A percentile compares a stretch with the other conserved stretches of the same genome.
Evolutionary conservation across 1,139 yeast genomes (phyloP).

Genomic region (Geotrichum restrictum): DNA sequence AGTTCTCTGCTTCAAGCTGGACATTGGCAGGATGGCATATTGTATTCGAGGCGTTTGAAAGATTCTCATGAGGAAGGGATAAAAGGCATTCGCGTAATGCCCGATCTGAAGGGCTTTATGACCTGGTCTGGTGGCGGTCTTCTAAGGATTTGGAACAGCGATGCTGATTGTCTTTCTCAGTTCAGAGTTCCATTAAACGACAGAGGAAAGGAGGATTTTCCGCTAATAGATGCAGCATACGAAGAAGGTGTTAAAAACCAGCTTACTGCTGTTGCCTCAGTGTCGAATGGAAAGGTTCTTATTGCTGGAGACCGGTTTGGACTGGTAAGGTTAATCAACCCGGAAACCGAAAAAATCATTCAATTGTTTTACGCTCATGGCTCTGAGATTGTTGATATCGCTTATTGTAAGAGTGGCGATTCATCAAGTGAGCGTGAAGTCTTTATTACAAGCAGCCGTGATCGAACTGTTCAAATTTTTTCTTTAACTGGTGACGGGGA

Average conservation of each 20-base stretch:
- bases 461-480: constrained; percentile 59
- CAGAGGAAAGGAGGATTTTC: background rate
- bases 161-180: constrained; percentile 24
- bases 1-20: background rate
- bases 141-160: constrained; percentile 26
- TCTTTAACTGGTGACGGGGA: constrained; percentile 14
- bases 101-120: constrained; percentile 22
- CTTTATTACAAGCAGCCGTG: constrained; percentile 46
- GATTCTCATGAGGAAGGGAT: constrained; percentile 14
- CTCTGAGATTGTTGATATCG: constrained; percentile 31
- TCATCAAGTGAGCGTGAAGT: constrained; percentile 14
- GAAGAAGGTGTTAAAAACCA: background rate
- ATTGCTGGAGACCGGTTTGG: constrained; percentile 30
- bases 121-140: constrained; percentile 34
- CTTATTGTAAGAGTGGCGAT: constrained; percentile 18
- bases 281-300: constrained; percentile 14
- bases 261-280: constrained; percentile 5
- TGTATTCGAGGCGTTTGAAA: constrained; percentile 4
- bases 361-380: constrained; percentile 31
- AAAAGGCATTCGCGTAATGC: constrained; percentile 10
- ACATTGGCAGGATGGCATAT: constrained; percentile 2
- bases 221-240: background rate
- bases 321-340: constrained; percentile 20
- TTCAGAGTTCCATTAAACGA: constrained; percentile 5
- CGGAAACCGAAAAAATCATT: background rate